Conservation (phyloP, 345 rosid species). For the Linum usitatissimum region DNA sequence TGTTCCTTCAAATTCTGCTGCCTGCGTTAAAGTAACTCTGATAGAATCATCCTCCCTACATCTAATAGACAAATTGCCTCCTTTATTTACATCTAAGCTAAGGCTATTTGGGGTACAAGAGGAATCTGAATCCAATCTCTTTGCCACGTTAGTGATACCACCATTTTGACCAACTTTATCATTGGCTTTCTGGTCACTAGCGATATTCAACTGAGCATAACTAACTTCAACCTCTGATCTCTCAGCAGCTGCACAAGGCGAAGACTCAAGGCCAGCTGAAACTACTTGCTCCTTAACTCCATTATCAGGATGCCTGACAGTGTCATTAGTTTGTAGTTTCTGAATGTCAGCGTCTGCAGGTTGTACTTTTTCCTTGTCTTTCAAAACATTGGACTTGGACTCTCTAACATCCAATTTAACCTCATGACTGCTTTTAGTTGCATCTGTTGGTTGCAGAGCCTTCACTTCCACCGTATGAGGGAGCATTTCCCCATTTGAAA, state of each 20-base stretch:
- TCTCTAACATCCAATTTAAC: constrained; percentile 29
- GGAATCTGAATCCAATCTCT: constrained; percentile 54
- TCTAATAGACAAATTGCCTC: constrained; percentile 29
- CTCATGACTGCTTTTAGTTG: constrained; percentile 28
- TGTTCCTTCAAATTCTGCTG: constrained; percentile 34
- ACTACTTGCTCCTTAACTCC: constrained; percentile 30
- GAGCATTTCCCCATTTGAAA: constrained; percentile 49
- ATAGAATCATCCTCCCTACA: constrained; percentile 31
- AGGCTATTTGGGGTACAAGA: constrained; percentile 45
- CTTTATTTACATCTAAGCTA: constrained; percentile 45
- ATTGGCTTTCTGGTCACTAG: constrained; percentile 31
- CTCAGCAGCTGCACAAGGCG: constrained; percentile 25
- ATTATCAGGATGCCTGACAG: constrained; percentile 30
- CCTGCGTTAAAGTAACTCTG: constrained; percentile 24
- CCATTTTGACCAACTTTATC: constrained; percentile 31
- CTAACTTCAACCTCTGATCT: constrained; percentile 29
- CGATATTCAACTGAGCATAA: constrained; percentile 31
- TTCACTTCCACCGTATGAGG: constrained; percentile 38
- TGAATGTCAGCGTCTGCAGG: constrained; percentile 24
- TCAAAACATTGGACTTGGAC: constrained; percentile 30
- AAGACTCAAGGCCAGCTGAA: constrained; percentile 33
- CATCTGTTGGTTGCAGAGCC: constrained; percentile 28
- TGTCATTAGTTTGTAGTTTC: constrained; percentile 21
- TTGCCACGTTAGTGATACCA: constrained; percentile 28
- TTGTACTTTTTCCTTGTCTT: constrained; percentile 22